Conservation (phyloP, 2,329 filamentous ascomycete species). For the Epichloe gansuensis region DNA sequence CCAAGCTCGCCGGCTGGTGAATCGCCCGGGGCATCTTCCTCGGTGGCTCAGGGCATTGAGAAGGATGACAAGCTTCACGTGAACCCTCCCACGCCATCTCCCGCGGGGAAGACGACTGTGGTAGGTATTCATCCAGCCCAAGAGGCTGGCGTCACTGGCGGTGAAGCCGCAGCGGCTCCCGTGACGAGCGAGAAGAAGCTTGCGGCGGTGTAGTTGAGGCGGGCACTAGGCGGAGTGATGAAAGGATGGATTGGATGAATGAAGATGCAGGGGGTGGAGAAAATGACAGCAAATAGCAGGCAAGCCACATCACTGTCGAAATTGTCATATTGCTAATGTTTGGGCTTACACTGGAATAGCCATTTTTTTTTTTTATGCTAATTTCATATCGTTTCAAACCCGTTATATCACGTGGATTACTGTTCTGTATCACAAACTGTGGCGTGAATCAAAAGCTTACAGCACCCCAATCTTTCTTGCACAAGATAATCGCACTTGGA, state of each 20-base stretch:
- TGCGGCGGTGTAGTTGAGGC: constrained; percentile 1
- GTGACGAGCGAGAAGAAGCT: constrained; percentile 3
- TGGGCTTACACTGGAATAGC: no score
- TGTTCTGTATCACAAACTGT: no score
- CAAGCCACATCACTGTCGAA: no score
- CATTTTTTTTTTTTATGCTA: no score
- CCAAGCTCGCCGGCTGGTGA: constrained; percentile 13
- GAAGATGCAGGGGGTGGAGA: not conserved
- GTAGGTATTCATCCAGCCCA: constrained; percentile 25
- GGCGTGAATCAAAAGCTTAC: no score
- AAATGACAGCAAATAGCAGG: not conserved
- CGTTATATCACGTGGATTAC: no score
- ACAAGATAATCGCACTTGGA: no score
- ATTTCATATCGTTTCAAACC: no score
- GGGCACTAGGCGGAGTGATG: not conserved
- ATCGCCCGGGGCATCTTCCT: constrained; percentile 4
- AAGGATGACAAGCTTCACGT: constrained; percentile 9
- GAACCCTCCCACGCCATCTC: constrained; percentile 7
- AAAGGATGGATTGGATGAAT: not conserved
- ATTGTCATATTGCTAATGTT: no score
- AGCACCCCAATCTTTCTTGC: no score
- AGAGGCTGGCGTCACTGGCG: constrained; percentile 32
- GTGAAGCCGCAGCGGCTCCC: constrained; percentile 8
- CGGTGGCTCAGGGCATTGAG: not conserved
- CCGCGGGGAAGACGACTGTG: constrained; percentile 14